phyloP scores from a whole-genome alignment of 1,139 yeast genomes.

The Zygotorulaspora mrakii region DNA sequence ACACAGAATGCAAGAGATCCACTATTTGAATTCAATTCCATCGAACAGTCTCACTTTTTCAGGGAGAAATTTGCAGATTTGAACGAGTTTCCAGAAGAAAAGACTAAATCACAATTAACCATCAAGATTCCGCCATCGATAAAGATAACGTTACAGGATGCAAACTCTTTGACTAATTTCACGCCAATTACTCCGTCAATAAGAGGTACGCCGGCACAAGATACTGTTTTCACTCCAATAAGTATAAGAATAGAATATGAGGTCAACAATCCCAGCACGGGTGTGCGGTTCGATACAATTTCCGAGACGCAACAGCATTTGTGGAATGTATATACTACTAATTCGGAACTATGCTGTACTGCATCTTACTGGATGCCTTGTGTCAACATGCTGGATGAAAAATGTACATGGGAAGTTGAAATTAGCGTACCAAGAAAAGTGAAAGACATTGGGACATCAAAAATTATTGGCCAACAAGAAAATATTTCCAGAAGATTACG shows the following conservation, averaged over 20 bases:
- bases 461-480: slow-evolving; percentile 40
- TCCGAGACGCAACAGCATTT: slow-evolving; percentile 38
- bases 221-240: slow-evolving; percentile 63
- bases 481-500: slow-evolving; percentile 8
- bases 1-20: slow-evolving; percentile 19
- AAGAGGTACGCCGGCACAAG: slow-evolving; percentile 42
- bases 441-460: slow-evolving; percentile 58
- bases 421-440: slow-evolving; percentile 77
- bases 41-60: slow-evolving; percentile 51
- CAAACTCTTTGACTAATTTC: slow-evolving; percentile 45
- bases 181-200: slow-evolving; percentile 45
- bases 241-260: slow-evolving; percentile 66
- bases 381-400: slow-evolving; percentile 81
- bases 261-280: slow-evolving; percentile 64
- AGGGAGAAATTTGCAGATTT: slow-evolving; percentile 60
- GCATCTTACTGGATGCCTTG: slow-evolving; percentile 98
- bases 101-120: slow-evolving; percentile 64
- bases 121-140: slow-evolving; percentile 71
- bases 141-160: slow-evolving; percentile 57
- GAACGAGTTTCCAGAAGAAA: slow-evolving; percentile 52
- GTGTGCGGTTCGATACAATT: slow-evolving; percentile 60
- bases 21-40: slow-evolving; percentile 26
- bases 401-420: slow-evolving; percentile 89
- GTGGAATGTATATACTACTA: slow-evolving; percentile 88
- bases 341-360: slow-evolving; percentile 71